Conservation (phyloP, 495 filamentous ascomycete genomes). For the Venustampulla echinocandica region DNA sequence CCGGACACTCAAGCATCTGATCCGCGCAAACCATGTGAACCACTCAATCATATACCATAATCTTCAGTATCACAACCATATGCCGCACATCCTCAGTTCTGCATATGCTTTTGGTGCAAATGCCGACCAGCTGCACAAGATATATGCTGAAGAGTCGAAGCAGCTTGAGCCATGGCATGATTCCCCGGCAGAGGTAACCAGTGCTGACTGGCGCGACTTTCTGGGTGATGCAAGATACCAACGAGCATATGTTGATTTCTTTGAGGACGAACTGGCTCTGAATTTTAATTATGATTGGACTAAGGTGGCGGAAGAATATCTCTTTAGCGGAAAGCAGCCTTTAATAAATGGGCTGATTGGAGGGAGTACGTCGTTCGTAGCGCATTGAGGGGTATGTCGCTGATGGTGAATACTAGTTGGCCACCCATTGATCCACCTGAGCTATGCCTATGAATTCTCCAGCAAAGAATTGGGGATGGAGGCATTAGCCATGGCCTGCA, state of each 20-base stretch:
- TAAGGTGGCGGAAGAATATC: slow-evolving; percentile 60
- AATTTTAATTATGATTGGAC: slow-evolving; percentile 77
- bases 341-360: slow-evolving; percentile 68
- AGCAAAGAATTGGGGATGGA: slow-evolving; percentile 78
- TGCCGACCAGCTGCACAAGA: slow-evolving; percentile 56
- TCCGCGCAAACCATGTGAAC: slow-evolving; percentile 87
- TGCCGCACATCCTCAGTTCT: slow-evolving; percentile 74
- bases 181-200: slow-evolving; percentile 72
- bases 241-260: slow-evolving; percentile 83
- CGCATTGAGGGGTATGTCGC: slow-evolving; percentile 7
- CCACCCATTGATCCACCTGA: slow-evolving; percentile 82
- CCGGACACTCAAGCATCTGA: slow-evolving; percentile 77
- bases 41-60: slow-evolving; percentile 74
- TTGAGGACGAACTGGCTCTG: slow-evolving; percentile 75
- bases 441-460: slow-evolving; percentile 76
- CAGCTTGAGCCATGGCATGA: slow-evolving; percentile 73
- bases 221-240: slow-evolving; percentile 74
- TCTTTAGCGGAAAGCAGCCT: slow-evolving; percentile 68
- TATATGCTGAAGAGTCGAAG: slow-evolving; percentile 71
- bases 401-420: slow-evolving; percentile 47
- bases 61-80: slow-evolving; percentile 78
- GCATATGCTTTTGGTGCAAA: slow-evolving; percentile 77
- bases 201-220: slow-evolving; percentile 78
- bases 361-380: slow-evolving; percentile 51
- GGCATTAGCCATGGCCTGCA: slow-evolving; percentile 59